phyloP scores from a whole-genome alignment of 148 eudicot species.

The Chenopodium formosanum region DNA sequence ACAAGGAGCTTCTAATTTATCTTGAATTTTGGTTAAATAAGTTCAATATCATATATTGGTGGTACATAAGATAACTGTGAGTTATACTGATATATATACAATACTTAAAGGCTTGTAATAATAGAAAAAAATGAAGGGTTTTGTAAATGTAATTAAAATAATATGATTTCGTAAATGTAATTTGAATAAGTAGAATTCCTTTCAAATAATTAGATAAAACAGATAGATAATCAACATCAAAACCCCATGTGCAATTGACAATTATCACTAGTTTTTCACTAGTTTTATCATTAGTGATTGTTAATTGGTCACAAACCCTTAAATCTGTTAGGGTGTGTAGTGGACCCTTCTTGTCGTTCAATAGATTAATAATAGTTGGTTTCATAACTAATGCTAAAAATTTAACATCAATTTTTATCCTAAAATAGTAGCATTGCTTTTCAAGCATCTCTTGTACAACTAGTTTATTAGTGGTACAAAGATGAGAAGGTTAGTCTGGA shows the following conservation, averaged over 20 bases:
- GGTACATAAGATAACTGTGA: no score
- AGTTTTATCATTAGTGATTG: background rate
- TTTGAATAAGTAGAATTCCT: no score
- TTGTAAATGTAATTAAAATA: no score
- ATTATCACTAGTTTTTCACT: background rate
- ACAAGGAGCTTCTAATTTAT: no score
- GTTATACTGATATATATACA: no score
- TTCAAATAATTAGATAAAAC: background rate
- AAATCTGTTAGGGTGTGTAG: background rate
- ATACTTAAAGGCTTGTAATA: no score
- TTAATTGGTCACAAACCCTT: background rate
- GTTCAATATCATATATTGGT: no score
- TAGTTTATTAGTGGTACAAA: background rate
- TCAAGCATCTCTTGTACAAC: background rate
- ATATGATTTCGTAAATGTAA: no score
- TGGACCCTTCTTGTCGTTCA: background rate
- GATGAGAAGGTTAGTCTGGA: background rate
- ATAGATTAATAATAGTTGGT: background rate
- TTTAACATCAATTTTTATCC: background rate
- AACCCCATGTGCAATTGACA: background rate
- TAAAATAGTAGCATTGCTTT: background rate
- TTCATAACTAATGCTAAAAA: background rate
- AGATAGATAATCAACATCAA: background rate
- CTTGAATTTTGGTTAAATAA: no score
- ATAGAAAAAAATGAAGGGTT: no score